These are phyloP conservation scores for Glomus cerebriforme DNA, from an alignment of 192 early-diverging fungal genomes.

Conservation along the genomic window DNA sequence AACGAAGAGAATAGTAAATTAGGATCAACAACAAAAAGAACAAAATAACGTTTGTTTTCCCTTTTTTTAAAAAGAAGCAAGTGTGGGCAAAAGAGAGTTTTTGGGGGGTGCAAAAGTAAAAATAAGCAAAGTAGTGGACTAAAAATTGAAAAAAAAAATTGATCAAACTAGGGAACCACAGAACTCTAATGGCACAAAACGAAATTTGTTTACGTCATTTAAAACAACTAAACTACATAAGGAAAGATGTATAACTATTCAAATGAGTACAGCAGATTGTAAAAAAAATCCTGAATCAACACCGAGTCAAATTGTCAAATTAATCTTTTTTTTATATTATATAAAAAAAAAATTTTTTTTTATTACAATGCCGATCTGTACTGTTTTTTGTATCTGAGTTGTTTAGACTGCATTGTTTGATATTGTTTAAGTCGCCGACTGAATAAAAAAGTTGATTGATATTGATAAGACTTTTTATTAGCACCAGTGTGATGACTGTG, in stretches of 20 bases:
- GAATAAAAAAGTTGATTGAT: neutral
- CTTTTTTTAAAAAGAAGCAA: constrained; percentile 3
- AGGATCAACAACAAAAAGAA: neutral
- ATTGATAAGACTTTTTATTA: neutral
- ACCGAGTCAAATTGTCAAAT: neutral
- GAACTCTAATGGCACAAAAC: constrained; percentile 16
- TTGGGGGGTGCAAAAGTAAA: neutral
- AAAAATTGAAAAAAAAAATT: constrained; percentile 15
- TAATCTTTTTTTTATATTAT: neutral
- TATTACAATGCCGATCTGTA: neutral
- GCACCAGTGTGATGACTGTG: neutral
- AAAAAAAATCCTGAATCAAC: neutral
- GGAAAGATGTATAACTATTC: neutral
- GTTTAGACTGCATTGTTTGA: neutral
- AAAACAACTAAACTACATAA: neutral
- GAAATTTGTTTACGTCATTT: constrained; percentile 13
- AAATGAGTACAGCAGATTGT: neutral
- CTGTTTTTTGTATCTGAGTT: neutral
- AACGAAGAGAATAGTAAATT: neutral
- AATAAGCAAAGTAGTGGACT: neutral
- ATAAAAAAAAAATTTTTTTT: neutral
- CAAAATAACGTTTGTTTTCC: constrained; percentile 4
- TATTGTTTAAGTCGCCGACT: neutral
- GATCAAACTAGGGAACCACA: constrained; percentile 19
- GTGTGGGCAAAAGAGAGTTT: constrained; percentile 19